Evolutionary conservation across 129 eudicot genomes (phyloP).

Genomic region (Apium graveolens): DNA sequence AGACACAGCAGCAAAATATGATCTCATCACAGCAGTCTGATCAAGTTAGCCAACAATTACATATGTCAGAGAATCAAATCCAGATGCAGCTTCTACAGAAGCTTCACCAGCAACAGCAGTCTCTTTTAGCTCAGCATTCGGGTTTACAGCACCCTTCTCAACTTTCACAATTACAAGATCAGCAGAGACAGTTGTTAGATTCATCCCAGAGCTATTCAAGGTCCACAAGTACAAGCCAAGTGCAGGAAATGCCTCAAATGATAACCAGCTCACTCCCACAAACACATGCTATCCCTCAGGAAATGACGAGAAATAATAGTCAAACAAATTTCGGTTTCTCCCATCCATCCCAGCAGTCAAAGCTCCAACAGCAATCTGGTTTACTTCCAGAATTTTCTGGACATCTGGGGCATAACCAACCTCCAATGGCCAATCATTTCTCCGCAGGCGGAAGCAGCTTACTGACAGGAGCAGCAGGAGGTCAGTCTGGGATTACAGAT

Average conservation of each 20-base stretch:
- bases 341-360: conserved; percentile 46
- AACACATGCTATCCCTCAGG: conserved; percentile 33
- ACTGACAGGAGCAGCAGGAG: conserved; percentile 49
- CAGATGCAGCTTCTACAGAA: conserved; percentile 68
- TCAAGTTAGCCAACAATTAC: conserved; percentile 47
- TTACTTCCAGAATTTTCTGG: conserved; percentile 35
- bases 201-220: conserved; percentile 44
- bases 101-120: conserved; percentile 79
- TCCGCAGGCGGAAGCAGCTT: conserved; percentile 50
- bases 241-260: conserved; percentile 45
- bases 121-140: conserved; percentile 48
- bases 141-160: conserved; percentile 33
- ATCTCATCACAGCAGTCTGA: conserved; percentile 41
- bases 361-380: conserved; percentile 43
- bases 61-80: conserved; percentile 56
- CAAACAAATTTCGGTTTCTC: conserved; percentile 45
- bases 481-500: conserved; percentile 67
- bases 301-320: conserved; percentile 41
- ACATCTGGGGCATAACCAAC: conserved; percentile 24
- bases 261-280: conserved; percentile 33
- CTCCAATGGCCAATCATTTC: conserved; percentile 41
- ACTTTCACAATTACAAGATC: conserved; percentile 41
- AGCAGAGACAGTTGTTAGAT: conserved; percentile 45
- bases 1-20: conserved; percentile 43
- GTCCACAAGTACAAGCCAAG: conserved; percentile 44